Evolutionary conservation across 257 asterid species (phyloP), one percentile per base, ranked within the genome.

Genomic region (Fraxinus cuspidata): DNA sequence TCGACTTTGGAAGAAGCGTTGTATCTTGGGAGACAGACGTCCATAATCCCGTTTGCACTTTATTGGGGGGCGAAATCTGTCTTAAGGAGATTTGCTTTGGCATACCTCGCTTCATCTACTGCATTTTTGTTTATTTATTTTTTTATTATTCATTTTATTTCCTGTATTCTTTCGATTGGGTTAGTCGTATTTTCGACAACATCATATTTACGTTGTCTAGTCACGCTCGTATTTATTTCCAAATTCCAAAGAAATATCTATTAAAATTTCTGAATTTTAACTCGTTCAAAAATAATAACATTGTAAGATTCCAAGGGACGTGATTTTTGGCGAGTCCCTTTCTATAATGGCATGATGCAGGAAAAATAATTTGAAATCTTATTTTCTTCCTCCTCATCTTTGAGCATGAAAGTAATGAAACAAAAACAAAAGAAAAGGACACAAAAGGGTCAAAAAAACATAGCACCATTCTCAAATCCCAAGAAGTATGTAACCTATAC

Each of bases 281-380:
- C 19, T n/a, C 64, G 19, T n/a, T 53, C 27, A 9, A 60, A 60
- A 60, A 23, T 7, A 5, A 10, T 9, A 23, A 60, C 31, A 60
- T 10, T 10, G 68, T 60, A 11, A 60, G 68, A 60, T 60, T 60
- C 16, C 16, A 60, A n/a, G 16, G 19, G 68, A 60, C 68, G 2
- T 21, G 68, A 60, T 9, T 21, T 23, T 60, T 23, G 68, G 68
- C 68, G 9, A 60, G 68, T 60, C 68, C 68, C 68, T 60, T 60
- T 60, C 68, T 8, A n/a, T 60, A 10, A 58, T 58, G 67, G 67
- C 67, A 58, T n/a, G 9, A 7, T 18, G 64, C 64, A 19, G 64
- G 68, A 25, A 23, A 21, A 8, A 60, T 2, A 13, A 60, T 23
- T 60, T 7, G 31, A 60, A 60, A 23, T 23, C 13, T 58, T 58